Evolutionary conservation across 2,329 filamentous ascomycete genomes (phyloP), one percentile per base, ranked within the genome.

Genomic region (Epichloe elymi): DNA sequence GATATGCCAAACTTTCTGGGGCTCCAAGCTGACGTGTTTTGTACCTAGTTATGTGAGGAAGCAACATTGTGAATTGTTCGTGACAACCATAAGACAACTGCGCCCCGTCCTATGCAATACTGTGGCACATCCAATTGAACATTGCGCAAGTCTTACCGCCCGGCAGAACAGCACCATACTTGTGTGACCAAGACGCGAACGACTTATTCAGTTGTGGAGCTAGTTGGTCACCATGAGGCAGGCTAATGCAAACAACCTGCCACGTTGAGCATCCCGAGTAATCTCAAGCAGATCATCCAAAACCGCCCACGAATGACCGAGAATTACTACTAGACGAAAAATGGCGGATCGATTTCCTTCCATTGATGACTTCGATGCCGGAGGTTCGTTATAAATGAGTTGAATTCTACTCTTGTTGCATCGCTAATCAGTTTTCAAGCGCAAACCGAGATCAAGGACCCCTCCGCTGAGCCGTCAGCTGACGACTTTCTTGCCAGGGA

Each of bases 401-500:
- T 63, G 38, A 62, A 52, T 51, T 40, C 52, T 58, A 44, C 30
- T 56, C 54, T 19, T 20, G 53, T 56, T 38, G 39, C 33, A 17
- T 43, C 30, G 35, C 51, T 53, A 37, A 53, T 33, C 23, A n/a
- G 20, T 15, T 43, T 50, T 35, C 38, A 69, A 85, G 86, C 82
- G 63, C 82, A 87, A 71, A 83, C 83, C 51, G 79, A 80, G 58
- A 74, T 76, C 64, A 77, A 74, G 69, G 74, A 73, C 51, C 68
- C 80, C 38, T 73, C 76, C 55, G 76, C 73, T 55, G 72, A 76
- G 10, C 74, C 79, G 33, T 82, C 83, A 35, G 75, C 79, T 55
- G 82, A 88, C 63, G 88, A 95, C 69, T 97, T 98, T 67, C 80
- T 97, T 46, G 83, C 87, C 56, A 87, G 91, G 59, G 93, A 98